Base-by-base conservation (phyloP, 2,329 filamentous ascomycete genomes). In the Coniella lustricola region DNA sequence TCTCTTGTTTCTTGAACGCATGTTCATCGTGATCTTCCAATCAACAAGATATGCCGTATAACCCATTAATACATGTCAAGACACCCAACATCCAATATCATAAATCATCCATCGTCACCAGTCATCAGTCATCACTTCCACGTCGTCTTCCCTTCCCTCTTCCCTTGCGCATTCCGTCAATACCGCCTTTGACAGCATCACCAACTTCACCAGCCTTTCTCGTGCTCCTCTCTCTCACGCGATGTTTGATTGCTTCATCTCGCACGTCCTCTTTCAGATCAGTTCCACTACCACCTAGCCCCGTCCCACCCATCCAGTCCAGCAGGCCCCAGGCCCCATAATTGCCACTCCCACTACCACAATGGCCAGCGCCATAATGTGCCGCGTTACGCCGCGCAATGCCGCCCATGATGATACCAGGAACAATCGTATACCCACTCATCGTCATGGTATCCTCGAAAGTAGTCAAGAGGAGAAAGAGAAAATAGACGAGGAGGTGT, bases 401-500 rank as follows among this genome's bases (percentile, higher is more conserved):
- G 9, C 75, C 75, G 36, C 74, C 70, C 67, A 77, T 69, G 52
- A 79, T 54, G 39, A 78, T 70, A 1, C 75, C 76, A 0, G 76
- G 76, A 0, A 78, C 64, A 7, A 79, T 67, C 14, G 72, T 77
- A 64, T 89, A 90, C 0, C 85, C 84, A 0, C 80, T 85, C 64
- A 79, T 80, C 22, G 81, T 70, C 41, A 87, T 67, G 0, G 80
- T 79, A 55, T 87, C 84, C 55, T 88, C 82, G 0, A 82, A 59
- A 3, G 82, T 85, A 53, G 77, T 75, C 21, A 88, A 60, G 0
- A 75, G 72, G 14, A 82, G 69, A 54, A 87, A 77, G 10, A 86
- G 58, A 48, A 87, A 74, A 66, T 84, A 88, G 0, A 82, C 87
- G n/a, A 89, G 70, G 3, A 88, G 72, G 62, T 90, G 85, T 32